Evolutionary conservation across 108 stramenopile species (phyloP).

Genomic region (Skeletonema tropicum): DNA sequence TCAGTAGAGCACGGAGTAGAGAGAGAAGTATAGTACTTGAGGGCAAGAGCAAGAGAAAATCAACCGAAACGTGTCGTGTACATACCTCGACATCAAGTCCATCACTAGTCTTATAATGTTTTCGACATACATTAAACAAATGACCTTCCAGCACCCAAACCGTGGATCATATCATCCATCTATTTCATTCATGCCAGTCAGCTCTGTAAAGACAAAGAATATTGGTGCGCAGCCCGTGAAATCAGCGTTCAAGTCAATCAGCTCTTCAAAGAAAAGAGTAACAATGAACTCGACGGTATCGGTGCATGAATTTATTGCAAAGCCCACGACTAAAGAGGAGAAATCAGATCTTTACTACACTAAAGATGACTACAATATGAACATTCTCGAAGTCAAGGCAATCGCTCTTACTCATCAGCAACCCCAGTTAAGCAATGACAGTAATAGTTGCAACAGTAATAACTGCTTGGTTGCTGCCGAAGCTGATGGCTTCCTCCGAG

Average conservation of each 20-base stretch:
- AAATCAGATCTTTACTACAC: slow-evolving; percentile 19
- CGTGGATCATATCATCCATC: neutral
- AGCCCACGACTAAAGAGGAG: slow-evolving; percentile 4
- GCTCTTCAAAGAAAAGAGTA: slow-evolving; percentile 1
- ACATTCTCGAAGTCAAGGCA: slow-evolving; percentile 10
- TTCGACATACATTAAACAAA: too few species aligned
- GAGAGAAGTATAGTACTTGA: too few species aligned
- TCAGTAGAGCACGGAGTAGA: too few species aligned
- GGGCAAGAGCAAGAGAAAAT: too few species aligned
- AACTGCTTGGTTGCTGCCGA: slow-evolving; percentile 6
- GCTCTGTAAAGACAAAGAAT: neutral
- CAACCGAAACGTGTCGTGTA: too few species aligned
- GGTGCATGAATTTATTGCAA: slow-evolving; percentile 6
- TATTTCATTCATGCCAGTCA: neutral
- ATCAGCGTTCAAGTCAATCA: neutral
- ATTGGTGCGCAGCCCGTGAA: too few species aligned
- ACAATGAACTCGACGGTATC: slow-evolving; percentile 15
- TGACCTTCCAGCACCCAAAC: too few species aligned
- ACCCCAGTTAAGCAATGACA: neutral
- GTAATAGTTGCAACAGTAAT: too few species aligned
- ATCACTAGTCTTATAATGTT: too few species aligned
- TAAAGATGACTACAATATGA: slow-evolving; percentile 1
- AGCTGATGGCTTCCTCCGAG: slow-evolving; percentile 17
- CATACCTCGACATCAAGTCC: too few species aligned
- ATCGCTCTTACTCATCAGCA: slow-evolving; percentile 4